phyloP scores from a whole-genome alignment of 2,329 filamentous ascomycete species.

The Acephala macrosclerotiorum region DNA sequence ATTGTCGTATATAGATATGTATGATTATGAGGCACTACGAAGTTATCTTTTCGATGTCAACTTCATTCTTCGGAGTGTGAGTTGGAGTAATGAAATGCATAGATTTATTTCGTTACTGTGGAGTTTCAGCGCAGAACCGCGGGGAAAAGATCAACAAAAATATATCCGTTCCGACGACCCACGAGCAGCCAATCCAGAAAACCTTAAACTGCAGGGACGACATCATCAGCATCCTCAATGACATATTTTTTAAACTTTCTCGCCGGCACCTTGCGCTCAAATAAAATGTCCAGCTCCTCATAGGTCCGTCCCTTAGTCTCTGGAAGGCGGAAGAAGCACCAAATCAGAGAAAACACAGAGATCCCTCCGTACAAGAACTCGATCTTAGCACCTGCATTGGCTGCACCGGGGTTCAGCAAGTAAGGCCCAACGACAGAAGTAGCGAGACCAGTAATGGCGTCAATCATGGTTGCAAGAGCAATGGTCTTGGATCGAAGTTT shows the following conservation, averaged over 20 bases:
- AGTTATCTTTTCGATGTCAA: conserved; percentile 11
- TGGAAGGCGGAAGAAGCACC: conserved; percentile 49
- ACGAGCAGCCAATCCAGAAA: conserved; percentile 8
- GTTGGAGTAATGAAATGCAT: conserved; percentile 1
- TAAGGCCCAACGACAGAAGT: conserved; percentile 68
- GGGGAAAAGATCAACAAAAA: conserved; percentile 6
- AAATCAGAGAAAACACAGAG: conserved; percentile 47
- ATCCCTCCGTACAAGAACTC: conserved; percentile 51
- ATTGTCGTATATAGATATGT: conserved; percentile 6
- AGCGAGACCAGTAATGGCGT: conserved; percentile 46
- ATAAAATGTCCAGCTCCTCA: conserved; percentile 23
- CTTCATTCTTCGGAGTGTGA: conserved; percentile 6
- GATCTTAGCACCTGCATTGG: conserved; percentile 47
- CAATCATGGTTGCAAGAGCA: conserved; percentile 46
- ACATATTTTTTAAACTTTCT: conserved; percentile 4
- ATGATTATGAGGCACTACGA: conserved; percentile 5
- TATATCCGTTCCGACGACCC: conserved; percentile 1
- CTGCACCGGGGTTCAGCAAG: conserved; percentile 59
- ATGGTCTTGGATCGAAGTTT: conserved; percentile 34
- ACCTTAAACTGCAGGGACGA: conserved; percentile 4
- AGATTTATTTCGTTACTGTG: conserved; percentile 10
- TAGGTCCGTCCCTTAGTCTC: conserved; percentile 44
- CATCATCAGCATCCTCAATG: conserved; percentile 11
- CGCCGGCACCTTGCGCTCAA: conserved; percentile 7
- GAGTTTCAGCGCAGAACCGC: background rate